phyloP scores from a whole-genome alignment of 345 rosid genomes.

The Raphanus raphanistrum region DNA sequence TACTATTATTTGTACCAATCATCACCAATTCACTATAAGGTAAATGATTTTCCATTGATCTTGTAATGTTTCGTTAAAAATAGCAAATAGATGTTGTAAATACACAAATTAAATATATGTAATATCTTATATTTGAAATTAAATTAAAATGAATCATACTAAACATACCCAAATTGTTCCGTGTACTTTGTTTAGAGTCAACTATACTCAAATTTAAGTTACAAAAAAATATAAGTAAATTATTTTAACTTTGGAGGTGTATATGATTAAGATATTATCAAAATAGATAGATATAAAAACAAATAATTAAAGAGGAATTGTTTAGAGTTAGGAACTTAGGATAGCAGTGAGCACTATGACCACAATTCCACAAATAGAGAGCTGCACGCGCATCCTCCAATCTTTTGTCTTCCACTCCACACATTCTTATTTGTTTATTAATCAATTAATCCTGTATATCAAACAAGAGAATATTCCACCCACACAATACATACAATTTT shows the following conservation, averaged over 20 bases:
- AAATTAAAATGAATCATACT: background rate
- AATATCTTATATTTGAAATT: background rate
- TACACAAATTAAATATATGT: background rate
- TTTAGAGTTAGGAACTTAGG: no score
- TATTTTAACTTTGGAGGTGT: background rate
- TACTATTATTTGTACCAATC: background rate
- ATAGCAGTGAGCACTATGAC: slow-evolving; percentile 46
- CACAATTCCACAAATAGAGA: slow-evolving; percentile 56
- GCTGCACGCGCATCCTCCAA: slow-evolving; percentile 81
- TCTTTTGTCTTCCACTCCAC: slow-evolving; percentile 34
- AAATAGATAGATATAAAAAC: no score
- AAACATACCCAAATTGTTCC: background rate
- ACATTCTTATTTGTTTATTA: slow-evolving; percentile 30
- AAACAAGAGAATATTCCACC: slow-evolving; percentile 15
- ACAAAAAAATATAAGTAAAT: no score
- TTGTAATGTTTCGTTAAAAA: background rate
- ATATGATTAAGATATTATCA: no score
- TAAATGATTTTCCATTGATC: background rate
- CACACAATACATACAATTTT: background rate
- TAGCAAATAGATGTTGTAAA: background rate
- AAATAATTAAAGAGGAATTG: no score
- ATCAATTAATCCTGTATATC: background rate
- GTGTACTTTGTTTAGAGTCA: background rate
- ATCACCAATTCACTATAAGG: background rate
- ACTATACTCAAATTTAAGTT: background rate